phyloP scores from a whole-genome alignment of 257 asterid genomes.

The Primulina huaijiensis region DNA sequence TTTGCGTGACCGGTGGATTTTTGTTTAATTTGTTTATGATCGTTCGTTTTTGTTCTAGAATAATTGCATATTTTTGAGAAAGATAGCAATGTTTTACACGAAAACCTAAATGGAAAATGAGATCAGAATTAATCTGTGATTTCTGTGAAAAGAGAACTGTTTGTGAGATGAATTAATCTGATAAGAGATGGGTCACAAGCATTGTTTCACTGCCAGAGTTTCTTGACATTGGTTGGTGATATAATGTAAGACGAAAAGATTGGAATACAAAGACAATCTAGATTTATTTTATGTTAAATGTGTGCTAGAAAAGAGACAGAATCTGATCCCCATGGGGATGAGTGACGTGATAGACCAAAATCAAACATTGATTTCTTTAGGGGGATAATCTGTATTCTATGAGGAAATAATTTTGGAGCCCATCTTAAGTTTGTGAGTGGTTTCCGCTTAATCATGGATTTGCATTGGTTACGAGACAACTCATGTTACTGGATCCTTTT shows the following conservation, averaged over 20 bases:
- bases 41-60: slow-evolving; percentile 22
- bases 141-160: slow-evolving; percentile 17
- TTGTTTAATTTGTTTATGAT: slow-evolving; percentile 33
- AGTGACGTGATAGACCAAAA: not conserved
- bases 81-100: slow-evolving; percentile 22
- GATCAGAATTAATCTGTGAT: slow-evolving; percentile 1
- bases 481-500: not conserved
- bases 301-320: not conserved
- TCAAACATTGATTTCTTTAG: not conserved
- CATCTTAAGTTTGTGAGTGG: not conserved
- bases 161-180: slow-evolving; percentile 22
- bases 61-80: slow-evolving; percentile 13
- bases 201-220: slow-evolving; percentile 14
- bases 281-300: slow-evolving; percentile 2
- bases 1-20: slow-evolving; percentile 24
- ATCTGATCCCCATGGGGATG: slow-evolving; percentile 10
- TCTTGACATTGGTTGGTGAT: slow-evolving; percentile 26
- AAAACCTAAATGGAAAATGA: slow-evolving; percentile 25
- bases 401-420: not conserved
- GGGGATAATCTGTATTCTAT: not conserved
- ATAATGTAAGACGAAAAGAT: not conserved
- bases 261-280: slow-evolving; percentile 13
- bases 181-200: slow-evolving; percentile 12
- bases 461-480: not conserved
- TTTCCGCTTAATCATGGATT: not conserved